Evolutionary conservation across 2,329 filamentous ascomycete species (phyloP), one percentile per base, ranked within the genome.

Genomic region (Exophiala lecanii-corni): DNA sequence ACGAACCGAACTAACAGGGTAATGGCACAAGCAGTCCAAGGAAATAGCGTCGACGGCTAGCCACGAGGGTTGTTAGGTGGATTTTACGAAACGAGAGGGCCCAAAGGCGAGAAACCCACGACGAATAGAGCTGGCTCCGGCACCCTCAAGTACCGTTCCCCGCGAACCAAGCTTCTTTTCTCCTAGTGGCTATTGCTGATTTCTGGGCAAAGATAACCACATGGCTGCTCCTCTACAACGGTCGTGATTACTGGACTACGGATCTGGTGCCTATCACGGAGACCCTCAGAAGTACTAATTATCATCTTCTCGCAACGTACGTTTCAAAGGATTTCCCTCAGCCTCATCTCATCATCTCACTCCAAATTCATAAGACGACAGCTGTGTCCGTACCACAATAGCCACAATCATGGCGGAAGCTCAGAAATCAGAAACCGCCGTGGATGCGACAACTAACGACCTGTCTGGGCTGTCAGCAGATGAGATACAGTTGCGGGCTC

Each of bases 401-500:
- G 23, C 12, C 23, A 12, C 23, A 26, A 26, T 12, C 6, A 26
- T 26, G 23, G 23, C 23, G 7, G 23, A 26, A 6, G 12, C 23
- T 26, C 23, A 26, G 23, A 6, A 6, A 26, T 26, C 23, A 26
- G 23, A 26, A 26, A 26, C 6, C 12, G 23, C 12, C 12, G 12
- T 12, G 23, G 7, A 6, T 12, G 13, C 7, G 15, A 7, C 30
- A 7, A 6, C 30, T 6, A 15, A 7, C 13, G 23, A 26, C 12
- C 7, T 7, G 23, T 6, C 10, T 33, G 30, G 30, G 6, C 16
- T 33, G 7, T 33, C 30, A n/a, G 16, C 13, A 6, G 30, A 33
- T 13, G 30, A 33, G 15, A 33, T 33, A 6, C 30, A 41, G 25
- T 26, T 41, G 13, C 38, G 38, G 26, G 38, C 38, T 5, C 38